These are phyloP conservation scores for Puccinia polysora DNA, from an alignment of 1,284 basidiomycete genomes.

Conservation along the genomic window DNA sequence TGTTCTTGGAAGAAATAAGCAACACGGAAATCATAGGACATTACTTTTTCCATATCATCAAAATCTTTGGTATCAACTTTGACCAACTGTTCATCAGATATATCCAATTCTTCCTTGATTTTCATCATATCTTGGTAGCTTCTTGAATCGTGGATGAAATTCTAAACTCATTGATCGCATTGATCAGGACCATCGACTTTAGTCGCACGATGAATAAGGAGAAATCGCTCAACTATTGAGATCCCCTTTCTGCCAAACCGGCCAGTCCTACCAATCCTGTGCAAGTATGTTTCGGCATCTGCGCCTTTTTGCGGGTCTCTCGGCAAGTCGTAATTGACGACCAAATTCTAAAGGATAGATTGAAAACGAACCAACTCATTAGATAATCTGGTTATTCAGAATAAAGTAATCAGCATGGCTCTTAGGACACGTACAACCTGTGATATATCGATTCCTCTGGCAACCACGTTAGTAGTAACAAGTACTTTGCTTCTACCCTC, in stretches of 20 bases:
- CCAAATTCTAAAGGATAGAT: constrained; percentile 36
- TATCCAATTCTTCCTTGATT: constrained; percentile 72
- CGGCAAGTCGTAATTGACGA: constrained; percentile 90
- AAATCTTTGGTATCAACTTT: constrained; percentile 57
- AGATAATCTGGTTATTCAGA: not conserved
- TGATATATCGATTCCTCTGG: constrained; percentile 95
- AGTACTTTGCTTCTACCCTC: constrained; percentile 94
- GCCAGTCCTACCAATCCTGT: constrained; percentile 93
- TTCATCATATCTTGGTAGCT: constrained; percentile 79
- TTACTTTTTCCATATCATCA: constrained; percentile 76
- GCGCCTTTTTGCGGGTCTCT: constrained; percentile 64
- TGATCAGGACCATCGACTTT: not conserved
- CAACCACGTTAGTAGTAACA: constrained; percentile 98
- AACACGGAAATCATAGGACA: not conserved
- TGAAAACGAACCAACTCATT: not conserved
- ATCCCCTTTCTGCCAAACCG: constrained; percentile 91
- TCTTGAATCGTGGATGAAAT: constrained; percentile 82
- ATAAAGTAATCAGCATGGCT: not conserved
- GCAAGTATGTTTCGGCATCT: constrained; percentile 95
- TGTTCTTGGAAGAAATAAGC: not conserved
- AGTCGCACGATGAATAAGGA: not conserved
- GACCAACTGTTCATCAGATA: constrained; percentile 60
- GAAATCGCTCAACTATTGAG: constrained; percentile 60
- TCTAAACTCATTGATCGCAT: constrained; percentile 51
- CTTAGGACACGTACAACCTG: constrained; percentile 88